A percentile compares a stretch with the other conserved stretches of the same genome.
phyloP scores from a whole-genome alignment of 192 early-diverging fungal species.

The Helicostylum pulchrum region DNA sequence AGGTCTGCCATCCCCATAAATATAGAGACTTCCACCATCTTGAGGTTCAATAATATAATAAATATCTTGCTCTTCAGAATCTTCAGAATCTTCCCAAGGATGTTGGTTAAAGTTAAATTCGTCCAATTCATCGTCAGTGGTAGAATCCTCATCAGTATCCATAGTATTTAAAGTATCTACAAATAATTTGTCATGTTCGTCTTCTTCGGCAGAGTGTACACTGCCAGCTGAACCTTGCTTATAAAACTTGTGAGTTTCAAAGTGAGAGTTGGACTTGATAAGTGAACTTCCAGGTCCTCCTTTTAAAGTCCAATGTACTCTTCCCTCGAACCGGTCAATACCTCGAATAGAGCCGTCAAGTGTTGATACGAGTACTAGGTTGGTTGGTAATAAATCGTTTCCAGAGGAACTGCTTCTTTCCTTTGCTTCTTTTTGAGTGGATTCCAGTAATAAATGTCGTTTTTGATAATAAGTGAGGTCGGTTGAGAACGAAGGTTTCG shows the following conservation, averaged over 20 bases:
- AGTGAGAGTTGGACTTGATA: constrained; percentile 30
- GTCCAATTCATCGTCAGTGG: neutral
- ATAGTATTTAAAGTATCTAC: neutral
- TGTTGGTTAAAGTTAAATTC: neutral
- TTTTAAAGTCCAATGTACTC: constrained; percentile 58
- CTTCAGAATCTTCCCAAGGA: neutral
- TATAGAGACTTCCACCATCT: constrained; percentile 65
- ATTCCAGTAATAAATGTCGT: neutral
- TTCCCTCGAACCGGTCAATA: constrained; percentile 52
- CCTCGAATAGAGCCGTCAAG: constrained; percentile 74
- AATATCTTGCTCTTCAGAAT: constrained; percentile 38
- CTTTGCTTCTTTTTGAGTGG: neutral
- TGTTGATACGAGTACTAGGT: constrained; percentile 63
- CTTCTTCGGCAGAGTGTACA: neutral
- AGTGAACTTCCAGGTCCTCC: constrained; percentile 49
- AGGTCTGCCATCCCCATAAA: constrained; percentile 46
- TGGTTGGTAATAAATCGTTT: constrained; percentile 13
- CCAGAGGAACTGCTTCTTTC: neutral
- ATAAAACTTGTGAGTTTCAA: constrained; percentile 26
- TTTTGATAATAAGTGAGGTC: neutral
- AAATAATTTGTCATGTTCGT: neutral
- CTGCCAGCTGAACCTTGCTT: neutral
- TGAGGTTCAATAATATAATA: constrained; percentile 74
- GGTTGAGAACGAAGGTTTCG: neutral
- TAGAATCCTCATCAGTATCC: constrained; percentile 21